These are phyloP conservation scores for Tilletia walkeri DNA, from an alignment of 1,284 basidiomycete species.

Conservation along the genomic window DNA sequence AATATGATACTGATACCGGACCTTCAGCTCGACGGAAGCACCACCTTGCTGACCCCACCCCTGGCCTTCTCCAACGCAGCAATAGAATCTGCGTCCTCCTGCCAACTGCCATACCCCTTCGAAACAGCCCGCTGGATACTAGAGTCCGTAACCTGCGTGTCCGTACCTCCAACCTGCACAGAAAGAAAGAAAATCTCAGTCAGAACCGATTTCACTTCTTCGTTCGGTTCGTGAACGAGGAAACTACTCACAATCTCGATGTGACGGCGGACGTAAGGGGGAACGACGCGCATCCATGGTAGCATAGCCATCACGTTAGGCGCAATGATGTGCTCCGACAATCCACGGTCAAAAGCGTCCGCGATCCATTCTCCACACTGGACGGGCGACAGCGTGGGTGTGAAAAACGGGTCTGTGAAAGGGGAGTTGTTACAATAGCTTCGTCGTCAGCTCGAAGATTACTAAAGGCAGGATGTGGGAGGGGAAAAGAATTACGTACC, in stretches of 20 bases:
- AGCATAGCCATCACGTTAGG: slow-evolving; percentile 42
- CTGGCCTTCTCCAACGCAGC: too few relatives aligned
- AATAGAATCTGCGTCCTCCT: too few relatives aligned
- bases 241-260: slow-evolving; percentile 30
- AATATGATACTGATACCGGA: too few relatives aligned
- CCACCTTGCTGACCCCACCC: too few relatives aligned
- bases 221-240: not conserved
- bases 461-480: not conserved
- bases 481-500: not conserved
- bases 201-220: not conserved
- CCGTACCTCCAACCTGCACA: slow-evolving; percentile 38
- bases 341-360: slow-evolving; percentile 43
- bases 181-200: not conserved
- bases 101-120: slow-evolving; percentile 42
- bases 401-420: slow-evolving; percentile 41
- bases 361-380: slow-evolving; percentile 45
- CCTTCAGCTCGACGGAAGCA: too few relatives aligned
- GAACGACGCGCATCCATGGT: slow-evolving; percentile 39
- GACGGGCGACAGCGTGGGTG: slow-evolving; percentile 48
- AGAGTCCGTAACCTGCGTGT: slow-evolving; percentile 42
- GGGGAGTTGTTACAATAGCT: too few relatives aligned
- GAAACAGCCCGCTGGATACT: slow-evolving; percentile 38
- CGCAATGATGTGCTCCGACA: slow-evolving; percentile 45
- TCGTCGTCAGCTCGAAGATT: too few relatives aligned
- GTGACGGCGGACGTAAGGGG: slow-evolving; percentile 45